Evolutionary conservation across 1,284 basidiomycete species (phyloP), one percentile per base, ranked within the genome.

Genomic region (Mycosarcoma maydis): DNA sequence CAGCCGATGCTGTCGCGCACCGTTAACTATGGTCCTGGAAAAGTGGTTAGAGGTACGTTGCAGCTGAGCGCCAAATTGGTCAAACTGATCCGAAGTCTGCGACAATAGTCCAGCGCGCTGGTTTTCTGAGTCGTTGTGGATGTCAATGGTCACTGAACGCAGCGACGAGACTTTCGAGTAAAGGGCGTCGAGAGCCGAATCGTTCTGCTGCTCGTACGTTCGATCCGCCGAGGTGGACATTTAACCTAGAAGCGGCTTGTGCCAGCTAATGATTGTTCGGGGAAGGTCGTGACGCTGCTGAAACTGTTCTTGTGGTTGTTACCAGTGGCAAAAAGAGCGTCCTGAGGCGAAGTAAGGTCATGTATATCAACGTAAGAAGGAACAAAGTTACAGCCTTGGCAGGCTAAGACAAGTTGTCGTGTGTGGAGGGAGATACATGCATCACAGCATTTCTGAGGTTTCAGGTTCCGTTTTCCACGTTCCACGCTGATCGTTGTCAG

Each of bases 121-220:
- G 19, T 65, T 68, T 40, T 78, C 75, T 19, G 76, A 67, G 56
- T 78, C 76, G 51, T 70, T 61, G 57, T 78, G 75, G 42, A 78
- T 78, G 50, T 75, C 72, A 29, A 78, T 55, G 2, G 76, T 78
- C 27, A 78, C 69, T n/a, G 70, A 70, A n/a, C 76, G 64, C 26
- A 76, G 47, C 17, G 74, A 73, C 9, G 66, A 67, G 16, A 75
- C 75, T 45, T 78, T 78, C 36, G 66, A 66, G 57, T 73, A 77
- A 37, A 78, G 71, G 10, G 62, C 56, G 57, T 77, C 69, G 47
- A 78, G 66, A 23, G 76, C 64, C 26, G 70, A 66, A 40, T 78
- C 76, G 69, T 78, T 78, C 67, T 78, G 76, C 57, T 78, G 75
- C 58, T 78, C 76, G 61, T 77, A 77, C 8, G 61, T 69, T 26